Conservation (phyloP, 768 basidiomycete species). For the Termitomyces sp. region DNA sequence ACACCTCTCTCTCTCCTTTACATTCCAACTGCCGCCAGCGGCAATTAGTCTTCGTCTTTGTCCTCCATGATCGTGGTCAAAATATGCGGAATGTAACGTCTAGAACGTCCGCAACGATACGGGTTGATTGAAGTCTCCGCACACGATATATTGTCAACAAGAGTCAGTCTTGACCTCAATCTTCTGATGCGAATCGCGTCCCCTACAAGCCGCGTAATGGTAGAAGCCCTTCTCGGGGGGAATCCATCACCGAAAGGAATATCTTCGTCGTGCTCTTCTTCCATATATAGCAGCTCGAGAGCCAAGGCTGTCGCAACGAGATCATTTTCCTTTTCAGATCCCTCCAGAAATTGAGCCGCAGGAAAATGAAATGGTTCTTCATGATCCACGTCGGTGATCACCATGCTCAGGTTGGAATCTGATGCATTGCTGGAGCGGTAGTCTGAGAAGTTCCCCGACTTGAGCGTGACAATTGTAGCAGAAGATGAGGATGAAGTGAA, state of each 20-base stretch:
- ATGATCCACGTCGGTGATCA: not conserved
- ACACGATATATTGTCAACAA: not conserved
- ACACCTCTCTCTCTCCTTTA: not conserved
- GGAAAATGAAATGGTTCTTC: not conserved
- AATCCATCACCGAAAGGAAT: not conserved
- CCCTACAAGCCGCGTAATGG: conserved; percentile 8
- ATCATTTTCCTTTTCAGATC: not conserved
- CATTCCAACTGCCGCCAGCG: not conserved
- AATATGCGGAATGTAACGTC: not conserved
- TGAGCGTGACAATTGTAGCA: not conserved
- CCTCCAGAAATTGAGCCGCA: not conserved
- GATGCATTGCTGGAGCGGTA: not conserved
- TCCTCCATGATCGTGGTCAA: conserved; percentile 3
- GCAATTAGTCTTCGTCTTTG: conserved; percentile 5
- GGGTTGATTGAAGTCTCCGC: not conserved
- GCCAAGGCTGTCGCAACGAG: not conserved
- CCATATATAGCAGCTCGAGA: not conserved
- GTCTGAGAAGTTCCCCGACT: not conserved
- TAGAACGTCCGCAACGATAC: not conserved
- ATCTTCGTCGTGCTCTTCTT: not conserved
- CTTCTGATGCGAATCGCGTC: conserved; percentile 2
- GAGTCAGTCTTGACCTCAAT: not conserved
- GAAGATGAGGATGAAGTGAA: not conserved
- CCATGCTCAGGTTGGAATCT: not conserved
- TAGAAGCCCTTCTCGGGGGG: conserved; percentile 4